Evolutionary conservation across 192 early-diverging fungal genomes (phyloP).

Genomic region (Rhizophagus clarus): DNA sequence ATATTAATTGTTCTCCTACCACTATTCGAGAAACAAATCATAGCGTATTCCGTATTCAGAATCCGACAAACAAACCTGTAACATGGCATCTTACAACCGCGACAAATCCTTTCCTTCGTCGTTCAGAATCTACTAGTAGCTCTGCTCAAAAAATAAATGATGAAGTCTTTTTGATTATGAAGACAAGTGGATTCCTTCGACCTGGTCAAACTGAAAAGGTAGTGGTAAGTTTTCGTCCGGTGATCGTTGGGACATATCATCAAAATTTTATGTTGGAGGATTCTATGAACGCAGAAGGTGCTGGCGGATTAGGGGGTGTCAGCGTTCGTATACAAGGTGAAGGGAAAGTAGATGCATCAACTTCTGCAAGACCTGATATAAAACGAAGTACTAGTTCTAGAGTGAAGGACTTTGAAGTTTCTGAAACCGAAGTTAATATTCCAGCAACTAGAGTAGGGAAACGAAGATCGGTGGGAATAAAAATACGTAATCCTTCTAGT

Average conservation of each 20-base stretch:
- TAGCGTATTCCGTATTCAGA: constrained; percentile 28
- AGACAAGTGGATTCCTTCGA: constrained; percentile 29
- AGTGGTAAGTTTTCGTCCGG: constrained; percentile 27
- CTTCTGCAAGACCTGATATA: not conserved
- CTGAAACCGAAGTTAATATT: constrained; percentile 19
- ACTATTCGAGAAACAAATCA: constrained; percentile 18
- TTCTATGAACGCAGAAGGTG: constrained; percentile 22
- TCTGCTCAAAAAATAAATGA: constrained; percentile 31
- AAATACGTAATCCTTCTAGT: constrained; percentile 28
- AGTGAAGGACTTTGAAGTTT: constrained; percentile 24
- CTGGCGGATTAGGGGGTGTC: constrained; percentile 27
- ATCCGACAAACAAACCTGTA: constrained; percentile 31
- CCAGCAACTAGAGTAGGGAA: constrained; percentile 27
- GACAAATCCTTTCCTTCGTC: constrained; percentile 28
- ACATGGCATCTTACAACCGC: constrained; percentile 33
- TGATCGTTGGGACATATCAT: constrained; percentile 23
- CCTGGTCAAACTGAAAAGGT: constrained; percentile 26
- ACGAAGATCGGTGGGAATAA: constrained; percentile 26
- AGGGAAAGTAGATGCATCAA: constrained; percentile 23
- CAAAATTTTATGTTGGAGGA: constrained; percentile 31
- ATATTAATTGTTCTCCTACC: constrained; percentile 22
- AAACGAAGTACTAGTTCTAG: not conserved
- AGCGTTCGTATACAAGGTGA: constrained; percentile 29
- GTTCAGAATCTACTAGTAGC: constrained; percentile 13
- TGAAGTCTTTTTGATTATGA: constrained; percentile 31